Conservation (phyloP, 225 moss, liverwort and hornwort species). For the Bryum argenteum region DNA sequence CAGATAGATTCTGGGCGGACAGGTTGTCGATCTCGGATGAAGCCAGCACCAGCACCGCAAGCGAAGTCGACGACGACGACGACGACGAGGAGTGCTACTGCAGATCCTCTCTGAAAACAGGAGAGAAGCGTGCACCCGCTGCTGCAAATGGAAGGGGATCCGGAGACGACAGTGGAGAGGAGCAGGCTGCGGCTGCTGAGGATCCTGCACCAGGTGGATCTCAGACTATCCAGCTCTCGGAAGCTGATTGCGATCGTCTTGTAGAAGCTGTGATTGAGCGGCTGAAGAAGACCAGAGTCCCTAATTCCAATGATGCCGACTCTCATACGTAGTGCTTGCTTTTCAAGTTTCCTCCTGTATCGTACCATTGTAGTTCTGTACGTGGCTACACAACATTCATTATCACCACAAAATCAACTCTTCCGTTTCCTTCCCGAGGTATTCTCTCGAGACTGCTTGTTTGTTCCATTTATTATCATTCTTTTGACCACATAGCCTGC, state of each 20-base stretch:
- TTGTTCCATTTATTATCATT: too few relatives aligned
- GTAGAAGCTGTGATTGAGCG: slow-evolving; percentile 33
- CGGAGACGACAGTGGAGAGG: slow-evolving; percentile 1
- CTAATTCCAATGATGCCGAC: neutral
- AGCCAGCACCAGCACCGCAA: slow-evolving; percentile 27
- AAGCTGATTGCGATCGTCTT: slow-evolving; percentile 36
- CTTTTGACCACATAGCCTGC: too few relatives aligned
- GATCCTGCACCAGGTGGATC: neutral
- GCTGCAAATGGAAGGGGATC: slow-evolving; percentile 3
- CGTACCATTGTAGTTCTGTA: too few relatives aligned
- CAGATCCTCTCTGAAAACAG: neutral
- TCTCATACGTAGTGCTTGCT: too few relatives aligned
- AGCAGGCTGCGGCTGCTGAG: neutral
- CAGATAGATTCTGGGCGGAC: slow-evolving; percentile 34
- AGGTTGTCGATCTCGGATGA: slow-evolving; percentile 44
- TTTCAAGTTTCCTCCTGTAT: too few relatives aligned
- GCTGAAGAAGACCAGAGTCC: slow-evolving; percentile 21
- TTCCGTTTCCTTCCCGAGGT: too few relatives aligned
- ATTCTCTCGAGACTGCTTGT: too few relatives aligned
- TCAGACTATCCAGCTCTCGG: slow-evolving; percentile 25
- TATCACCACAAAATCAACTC: too few relatives aligned
- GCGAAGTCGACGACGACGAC: slow-evolving; percentile 21
- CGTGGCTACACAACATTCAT: too few relatives aligned
- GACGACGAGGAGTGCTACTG: neutral
- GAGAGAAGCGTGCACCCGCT: neutral